These are phyloP conservation scores for Syzygium jambos DNA, from an alignment of 345 rosid genomes.

Conservation along the genomic window DNA sequence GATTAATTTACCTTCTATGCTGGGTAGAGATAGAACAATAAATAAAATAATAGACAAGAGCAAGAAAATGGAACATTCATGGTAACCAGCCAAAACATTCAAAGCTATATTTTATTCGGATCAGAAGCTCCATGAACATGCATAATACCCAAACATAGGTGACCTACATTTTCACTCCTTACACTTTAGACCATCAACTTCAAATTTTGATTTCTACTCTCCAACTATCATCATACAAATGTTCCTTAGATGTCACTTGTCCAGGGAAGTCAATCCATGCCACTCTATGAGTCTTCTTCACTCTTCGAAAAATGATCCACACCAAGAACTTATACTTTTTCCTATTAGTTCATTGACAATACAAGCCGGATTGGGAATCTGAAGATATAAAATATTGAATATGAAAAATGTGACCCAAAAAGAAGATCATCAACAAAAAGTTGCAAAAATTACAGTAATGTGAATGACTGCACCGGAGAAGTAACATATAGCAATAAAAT, in stretches of 20 bases:
- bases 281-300: background rate
- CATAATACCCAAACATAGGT: background rate
- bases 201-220: background rate
- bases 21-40: background rate
- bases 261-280: background rate
- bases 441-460: background rate
- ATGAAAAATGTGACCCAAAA: background rate
- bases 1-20: background rate
- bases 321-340: background rate
- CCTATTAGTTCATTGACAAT: background rate
- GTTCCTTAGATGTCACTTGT: background rate
- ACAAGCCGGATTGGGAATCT: background rate
- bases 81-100: background rate
- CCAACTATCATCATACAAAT: background rate
- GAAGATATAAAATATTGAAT: background rate
- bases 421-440: background rate
- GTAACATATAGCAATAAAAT: too few species aligned
- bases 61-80: background rate
- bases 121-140: background rate
- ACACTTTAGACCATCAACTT: background rate
- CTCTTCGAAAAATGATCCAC: background rate
- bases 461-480: too few species aligned
- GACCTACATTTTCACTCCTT: background rate
- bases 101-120: background rate
- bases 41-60: background rate